Percentiles rank a stretch among this genome's conserved stretches.
These are phyloP conservation scores for Cairneyella variabilis DNA, from an alignment of 495 filamentous ascomycete species.

Conservation along the genomic window DNA sequence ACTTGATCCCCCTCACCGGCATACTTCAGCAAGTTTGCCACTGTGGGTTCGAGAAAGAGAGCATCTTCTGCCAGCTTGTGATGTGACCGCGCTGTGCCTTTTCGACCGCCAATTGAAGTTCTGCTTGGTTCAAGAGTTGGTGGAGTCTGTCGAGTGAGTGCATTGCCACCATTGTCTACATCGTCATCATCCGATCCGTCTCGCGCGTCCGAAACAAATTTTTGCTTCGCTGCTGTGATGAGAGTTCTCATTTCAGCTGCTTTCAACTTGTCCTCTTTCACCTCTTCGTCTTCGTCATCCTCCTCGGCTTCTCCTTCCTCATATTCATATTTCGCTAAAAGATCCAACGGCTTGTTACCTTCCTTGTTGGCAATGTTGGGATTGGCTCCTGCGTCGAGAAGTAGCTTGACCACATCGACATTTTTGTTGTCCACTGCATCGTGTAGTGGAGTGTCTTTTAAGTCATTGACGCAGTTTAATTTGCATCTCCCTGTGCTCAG, in stretches of 20 bases:
- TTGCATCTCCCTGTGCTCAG: constrained; percentile 69
- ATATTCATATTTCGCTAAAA: constrained; percentile 50
- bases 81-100: constrained; percentile 37
- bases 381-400: constrained; percentile 83
- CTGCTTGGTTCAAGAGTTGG: constrained; percentile 32
- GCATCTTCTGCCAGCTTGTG: constrained; percentile 53
- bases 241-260: constrained; percentile 53
- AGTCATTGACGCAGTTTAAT: constrained; percentile 66
- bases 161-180: constrained; percentile 53
- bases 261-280: not conserved
- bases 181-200: constrained; percentile 34
- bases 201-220: constrained; percentile 18
- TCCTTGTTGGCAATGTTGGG: constrained; percentile 81
- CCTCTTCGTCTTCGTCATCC: constrained; percentile 46
- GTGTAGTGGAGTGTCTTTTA: constrained; percentile 89
- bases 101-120: constrained; percentile 4
- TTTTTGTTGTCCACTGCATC: constrained; percentile 96
- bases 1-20: constrained; percentile 79
- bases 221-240: constrained; percentile 50
- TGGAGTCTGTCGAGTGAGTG: constrained; percentile 63
- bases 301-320: constrained; percentile 36
- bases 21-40: constrained; percentile 72
- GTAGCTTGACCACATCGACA: constrained; percentile 79
- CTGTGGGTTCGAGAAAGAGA: constrained; percentile 52
- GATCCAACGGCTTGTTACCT: constrained; percentile 82